Conservation (phyloP, 2,329 filamentous ascomycete species). For the Diaporthe destruens region DNA sequence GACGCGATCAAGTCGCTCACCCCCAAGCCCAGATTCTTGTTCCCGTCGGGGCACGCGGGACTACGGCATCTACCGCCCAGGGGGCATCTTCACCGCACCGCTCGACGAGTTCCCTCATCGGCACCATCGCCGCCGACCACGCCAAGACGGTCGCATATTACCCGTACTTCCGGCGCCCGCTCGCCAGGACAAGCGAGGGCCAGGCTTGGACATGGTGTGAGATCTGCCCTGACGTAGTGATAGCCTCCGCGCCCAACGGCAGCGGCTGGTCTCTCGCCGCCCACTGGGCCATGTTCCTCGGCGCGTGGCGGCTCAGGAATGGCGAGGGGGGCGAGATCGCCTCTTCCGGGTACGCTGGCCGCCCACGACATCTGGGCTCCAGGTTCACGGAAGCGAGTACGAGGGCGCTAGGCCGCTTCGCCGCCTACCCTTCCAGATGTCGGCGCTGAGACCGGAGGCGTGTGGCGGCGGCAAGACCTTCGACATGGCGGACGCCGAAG, state of each 20-base stretch:
- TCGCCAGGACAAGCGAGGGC: conserved; percentile 48
- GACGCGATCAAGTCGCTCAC: conserved; percentile 53
- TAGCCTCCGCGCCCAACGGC: conserved; percentile 56
- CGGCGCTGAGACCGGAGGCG: conserved; percentile 44
- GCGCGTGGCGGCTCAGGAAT: conserved; percentile 51
- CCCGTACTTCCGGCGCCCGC: conserved; percentile 49
- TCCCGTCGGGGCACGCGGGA: conserved; percentile 52
- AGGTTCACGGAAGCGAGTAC: conserved; percentile 52
- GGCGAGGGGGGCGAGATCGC: conserved; percentile 42
- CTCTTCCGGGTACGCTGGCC: neutral
- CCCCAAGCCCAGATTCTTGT: conserved; percentile 50
- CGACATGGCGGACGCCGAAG: conserved; percentile 50
- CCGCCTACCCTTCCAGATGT: conserved; percentile 50
- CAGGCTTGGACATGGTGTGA: conserved; percentile 54
- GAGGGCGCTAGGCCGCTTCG: conserved; percentile 48
- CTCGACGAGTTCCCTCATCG: conserved; percentile 51
- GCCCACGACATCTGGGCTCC: neutral
- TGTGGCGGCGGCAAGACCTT: conserved; percentile 50
- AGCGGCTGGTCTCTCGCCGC: conserved; percentile 53
- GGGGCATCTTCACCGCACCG: conserved; percentile 51
- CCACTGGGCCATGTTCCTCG: conserved; percentile 57
- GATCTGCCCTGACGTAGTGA: conserved; percentile 53
- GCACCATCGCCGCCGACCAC: conserved; percentile 50
- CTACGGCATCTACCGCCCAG: conserved; percentile 54
- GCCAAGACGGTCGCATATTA: conserved; percentile 54